Evolutionary conservation across 768 basidiomycete species (phyloP), one percentile per base, ranked within the genome.

Genomic region (Panus rudis): DNA sequence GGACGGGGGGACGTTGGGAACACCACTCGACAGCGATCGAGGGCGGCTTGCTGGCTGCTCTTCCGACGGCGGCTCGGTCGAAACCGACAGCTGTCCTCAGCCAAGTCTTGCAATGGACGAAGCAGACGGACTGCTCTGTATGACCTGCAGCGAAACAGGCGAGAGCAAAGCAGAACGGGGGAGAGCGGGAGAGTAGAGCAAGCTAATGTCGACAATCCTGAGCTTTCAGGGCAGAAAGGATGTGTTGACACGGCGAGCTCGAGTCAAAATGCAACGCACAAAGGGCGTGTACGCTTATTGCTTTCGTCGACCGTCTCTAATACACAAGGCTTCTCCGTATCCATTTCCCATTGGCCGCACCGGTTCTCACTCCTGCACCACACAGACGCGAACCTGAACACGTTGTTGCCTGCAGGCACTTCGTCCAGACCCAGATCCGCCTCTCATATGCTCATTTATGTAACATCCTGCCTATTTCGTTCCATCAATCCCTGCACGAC

Each of bases 321-420:
- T 56, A 50, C 52, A 52, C 46, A 41, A 52, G 45, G 42, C 43
- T 46, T 47, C 46, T 40, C 51, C 43, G 43, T 43, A 43, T 42
- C 47, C 51, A 48, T 40, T 53, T 45, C 53, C 44, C 46, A 59
- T 59, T 57, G 58, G 58, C 49, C 46, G 14, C 7, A 30, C 23
- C 28, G 41, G 27, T 37, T 51, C 25, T 17, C 46, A 45, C 47
- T 50, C 53, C 52, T 50, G 45, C 41, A 45, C 48, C 40, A 26
- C 47, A 49, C 47, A 31, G 49, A 45, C 51, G 41, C 39, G 51
- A 47, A 46, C 52, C 48, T 30, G 50, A 48, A 52, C 58, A 60
- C 58, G 58, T 56, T 56, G 47, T 45, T 55, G 58, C 58, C 58
- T 60, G 58, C 58, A 60, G 58, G 58, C 58, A 56, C 41, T n/a